Conservation (phyloP, 495 filamentous ascomycete genomes). For the Podospora conica region DNA sequence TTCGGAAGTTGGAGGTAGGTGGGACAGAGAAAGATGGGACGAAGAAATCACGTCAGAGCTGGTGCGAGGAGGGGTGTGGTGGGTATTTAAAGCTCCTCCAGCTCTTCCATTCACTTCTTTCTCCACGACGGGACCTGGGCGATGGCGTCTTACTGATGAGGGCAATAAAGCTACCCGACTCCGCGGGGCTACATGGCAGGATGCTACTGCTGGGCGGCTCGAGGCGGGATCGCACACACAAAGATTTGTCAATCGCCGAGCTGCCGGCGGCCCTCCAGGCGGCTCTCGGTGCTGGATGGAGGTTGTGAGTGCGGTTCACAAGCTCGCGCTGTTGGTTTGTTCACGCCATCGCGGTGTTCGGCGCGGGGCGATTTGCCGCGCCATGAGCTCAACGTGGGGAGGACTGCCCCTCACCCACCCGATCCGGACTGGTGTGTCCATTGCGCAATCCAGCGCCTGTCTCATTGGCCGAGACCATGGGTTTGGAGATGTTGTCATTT, state of each 20-base stretch:
- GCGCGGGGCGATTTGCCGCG: constrained; percentile 28
- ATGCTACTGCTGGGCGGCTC: background rate
- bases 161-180: background rate
- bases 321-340: constrained; percentile 1
- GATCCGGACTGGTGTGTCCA: constrained; percentile 27
- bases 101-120: constrained; percentile 1
- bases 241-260: constrained; percentile 5
- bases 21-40: background rate
- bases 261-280: background rate
- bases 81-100: constrained; percentile 11
- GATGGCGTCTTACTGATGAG: background rate
- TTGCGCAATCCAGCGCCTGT: constrained; percentile 29
- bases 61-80: constrained; percentile 2
- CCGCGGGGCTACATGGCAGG: background rate
- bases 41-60: background rate
- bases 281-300: background rate
- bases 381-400: constrained; percentile 28
- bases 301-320: background rate
- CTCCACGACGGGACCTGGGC: background rate
- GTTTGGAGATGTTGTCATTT: constrained; percentile 31
- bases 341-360: background rate
- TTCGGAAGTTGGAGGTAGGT: background rate
- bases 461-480: constrained; percentile 20
- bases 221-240: background rate
- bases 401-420: constrained; percentile 25